Evolutionary conservation across 2,329 filamentous ascomycete genomes (phyloP).

Genomic region (Fonsecaea multimorphosa): DNA sequence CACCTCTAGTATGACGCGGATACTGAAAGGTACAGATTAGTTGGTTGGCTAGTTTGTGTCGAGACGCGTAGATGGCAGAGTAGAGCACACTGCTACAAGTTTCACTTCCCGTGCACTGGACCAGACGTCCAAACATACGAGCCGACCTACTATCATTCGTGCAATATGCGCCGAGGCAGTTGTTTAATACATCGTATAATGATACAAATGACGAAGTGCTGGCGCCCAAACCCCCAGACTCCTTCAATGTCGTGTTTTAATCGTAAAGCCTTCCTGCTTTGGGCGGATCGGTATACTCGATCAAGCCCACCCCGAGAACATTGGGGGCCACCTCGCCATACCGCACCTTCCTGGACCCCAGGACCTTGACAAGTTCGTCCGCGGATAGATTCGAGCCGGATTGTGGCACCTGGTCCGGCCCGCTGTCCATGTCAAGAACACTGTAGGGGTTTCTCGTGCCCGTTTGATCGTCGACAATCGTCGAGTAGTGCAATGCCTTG

Average conservation of each 20-base stretch:
- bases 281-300: neutral
- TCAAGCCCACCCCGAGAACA: slow-evolving; percentile 12
- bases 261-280: neutral
- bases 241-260: neutral
- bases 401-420: neutral
- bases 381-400: slow-evolving; percentile 69
- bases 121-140: too few relatives aligned
- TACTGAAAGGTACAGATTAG: too few relatives aligned
- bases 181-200: too few relatives aligned
- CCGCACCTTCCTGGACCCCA: slow-evolving; percentile 2
- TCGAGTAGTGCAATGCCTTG: slow-evolving; percentile 31
- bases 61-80: too few relatives aligned
- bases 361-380: slow-evolving; percentile 81
- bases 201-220: too few relatives aligned
- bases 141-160: too few relatives aligned
- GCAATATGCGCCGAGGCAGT: too few relatives aligned
- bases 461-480: neutral
- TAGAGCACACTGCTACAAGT: too few relatives aligned
- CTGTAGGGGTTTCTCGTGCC: neutral
- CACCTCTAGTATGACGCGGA: too few relatives aligned
- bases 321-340: slow-evolving; percentile 18
- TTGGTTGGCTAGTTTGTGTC: too few relatives aligned
- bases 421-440: neutral
- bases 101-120: too few relatives aligned
- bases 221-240: too few relatives aligned